Evolutionary conservation across 1,284 basidiomycete genomes (phyloP), one percentile per base, ranked within the genome.

Genomic region (Kwoniella shivajii): DNA sequence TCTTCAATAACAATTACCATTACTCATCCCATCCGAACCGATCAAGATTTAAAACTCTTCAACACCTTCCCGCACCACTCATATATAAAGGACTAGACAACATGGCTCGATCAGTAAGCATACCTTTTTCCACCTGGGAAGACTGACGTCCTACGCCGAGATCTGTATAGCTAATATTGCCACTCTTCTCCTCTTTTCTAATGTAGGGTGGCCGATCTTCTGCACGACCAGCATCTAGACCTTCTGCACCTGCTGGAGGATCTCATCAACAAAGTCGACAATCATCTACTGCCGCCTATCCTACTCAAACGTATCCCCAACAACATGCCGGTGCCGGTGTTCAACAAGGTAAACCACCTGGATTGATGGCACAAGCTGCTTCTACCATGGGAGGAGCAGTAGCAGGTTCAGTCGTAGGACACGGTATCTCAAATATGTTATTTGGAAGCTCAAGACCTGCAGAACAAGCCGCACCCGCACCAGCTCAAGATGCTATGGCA

Each of bases 371-470:
- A 38, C 68, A 78, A 72, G 82, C 82, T 56, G 82, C 82, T 22
- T 80, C 78, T 13, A 83, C 83, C 43, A 82, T 82, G 57, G 82
- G 82, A 42, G 82, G 82, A 70, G 82, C 81, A 36, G 77, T 82
- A 29, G 75, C 75, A 16, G 77, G 77, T 41, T 82, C 81, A 7
- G 80, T 82, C 47, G 74, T 84, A 43, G 83, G 82, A 31, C 82
- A 84, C 73, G 83, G 82, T 42, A 77, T 84, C 59, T 77, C 72
- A 54, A 81, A 76, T 75, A 83, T 83, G 79, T 76, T 84, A 44
- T 84, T 83, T 58, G 83, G 83, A 20, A 79, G 79, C 44, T 66
- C 72, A 26, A 61, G 72, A 44, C 64, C 68, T 47, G 71, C 71
- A 31, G 69, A 71, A 20, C 60, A 67, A 24, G 74, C 76, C 22